These are phyloP conservation scores for Nemania serpens DNA, from an alignment of 2,329 filamentous ascomycete genomes.

Conservation along the genomic window DNA sequence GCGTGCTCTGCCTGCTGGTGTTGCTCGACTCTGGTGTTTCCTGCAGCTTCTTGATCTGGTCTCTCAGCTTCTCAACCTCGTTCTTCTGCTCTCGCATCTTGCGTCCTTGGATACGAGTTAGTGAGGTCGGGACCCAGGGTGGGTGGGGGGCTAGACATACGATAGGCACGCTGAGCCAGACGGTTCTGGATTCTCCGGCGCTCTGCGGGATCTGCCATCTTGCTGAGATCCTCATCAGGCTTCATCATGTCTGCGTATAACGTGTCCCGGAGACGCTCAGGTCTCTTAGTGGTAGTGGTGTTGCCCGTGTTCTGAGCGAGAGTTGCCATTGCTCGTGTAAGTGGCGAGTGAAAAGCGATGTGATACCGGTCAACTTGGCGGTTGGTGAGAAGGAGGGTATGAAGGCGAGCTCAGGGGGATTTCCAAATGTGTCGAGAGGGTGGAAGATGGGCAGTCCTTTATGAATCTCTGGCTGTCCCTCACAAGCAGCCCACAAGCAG, in stretches of 20 bases:
- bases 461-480: constrained; percentile 20
- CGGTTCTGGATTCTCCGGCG: constrained; percentile 33
- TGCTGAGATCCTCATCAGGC: constrained; percentile 34
- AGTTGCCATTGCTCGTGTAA: constrained; percentile 26
- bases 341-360: constrained; percentile 18
- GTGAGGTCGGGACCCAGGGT: not conserved
- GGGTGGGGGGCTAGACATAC: constrained; percentile 21
- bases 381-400: constrained; percentile 15
- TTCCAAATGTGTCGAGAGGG: constrained; percentile 21
- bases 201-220: constrained; percentile 32
- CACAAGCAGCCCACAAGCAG: constrained; percentile 3
- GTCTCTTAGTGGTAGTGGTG: constrained; percentile 26
- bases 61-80: constrained; percentile 35
- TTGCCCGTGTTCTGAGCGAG: constrained; percentile 23
- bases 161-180: constrained; percentile 32
- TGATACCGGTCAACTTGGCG: constrained; percentile 18
- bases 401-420: constrained; percentile 21
- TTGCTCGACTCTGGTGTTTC: constrained; percentile 31
- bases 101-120: constrained; percentile 27
- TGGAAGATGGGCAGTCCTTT: constrained; percentile 19
- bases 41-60: constrained; percentile 34
- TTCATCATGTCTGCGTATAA: constrained; percentile 36
- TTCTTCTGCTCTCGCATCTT: constrained; percentile 36
- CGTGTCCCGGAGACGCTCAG: constrained; percentile 32
- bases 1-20: constrained; percentile 31